A percentile compares a stretch with the other conserved stretches of the same genome.
These are phyloP conservation scores for Polyporus arcularius DNA, from an alignment of 768 basidiomycete genomes.

Conservation along the genomic window DNA sequence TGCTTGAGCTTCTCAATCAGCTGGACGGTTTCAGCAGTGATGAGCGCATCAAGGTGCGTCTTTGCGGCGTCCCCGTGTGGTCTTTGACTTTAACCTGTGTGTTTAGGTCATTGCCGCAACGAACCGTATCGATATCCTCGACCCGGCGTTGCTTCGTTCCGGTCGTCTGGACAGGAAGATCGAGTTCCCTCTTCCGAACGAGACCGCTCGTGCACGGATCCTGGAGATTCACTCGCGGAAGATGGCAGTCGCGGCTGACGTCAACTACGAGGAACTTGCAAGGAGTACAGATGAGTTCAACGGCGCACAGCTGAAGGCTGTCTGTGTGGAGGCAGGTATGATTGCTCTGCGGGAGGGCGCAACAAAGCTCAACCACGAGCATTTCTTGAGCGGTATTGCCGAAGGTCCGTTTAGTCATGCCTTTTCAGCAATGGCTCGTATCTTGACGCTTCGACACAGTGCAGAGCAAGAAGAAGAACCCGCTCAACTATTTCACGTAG, in stretches of 20 bases:
- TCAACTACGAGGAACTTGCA: slow-evolving; percentile 97
- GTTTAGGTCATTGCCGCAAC: slow-evolving; percentile 96
- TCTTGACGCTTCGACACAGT: slow-evolving; percentile 51
- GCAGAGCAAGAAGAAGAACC: slow-evolving; percentile 99
- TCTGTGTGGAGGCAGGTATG: slow-evolving; percentile 99
- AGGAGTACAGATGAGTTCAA: slow-evolving; percentile 98
- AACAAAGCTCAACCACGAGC: slow-evolving; percentile 86
- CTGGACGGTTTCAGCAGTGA: slow-evolving; percentile 97
- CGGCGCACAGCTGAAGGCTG: slow-evolving; percentile 94
- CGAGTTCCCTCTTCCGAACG: slow-evolving; percentile 96
- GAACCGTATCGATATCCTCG: slow-evolving; percentile 97
- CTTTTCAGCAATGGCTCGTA: background rate
- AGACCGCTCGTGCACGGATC: slow-evolving; percentile 94
- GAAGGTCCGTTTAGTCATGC: slow-evolving; percentile 57
- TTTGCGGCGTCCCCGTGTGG: slow-evolving; percentile 7
- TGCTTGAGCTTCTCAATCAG: slow-evolving; percentile 98
- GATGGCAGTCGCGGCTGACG: slow-evolving; percentile 84
- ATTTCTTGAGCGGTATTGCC: slow-evolving; percentile 91
- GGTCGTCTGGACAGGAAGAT: slow-evolving; percentile 98
- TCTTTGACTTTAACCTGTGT: background rate
- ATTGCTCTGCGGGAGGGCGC: slow-evolving; percentile 95
- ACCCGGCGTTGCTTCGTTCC: slow-evolving; percentile 96
- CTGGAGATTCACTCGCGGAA: slow-evolving; percentile 97
- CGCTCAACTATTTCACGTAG: slow-evolving; percentile 92
- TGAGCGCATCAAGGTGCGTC: slow-evolving; percentile 88